Evolutionary conservation across 352 stramenopile genomes (phyloP).

Genomic region (Pythium phragmitis): DNA sequence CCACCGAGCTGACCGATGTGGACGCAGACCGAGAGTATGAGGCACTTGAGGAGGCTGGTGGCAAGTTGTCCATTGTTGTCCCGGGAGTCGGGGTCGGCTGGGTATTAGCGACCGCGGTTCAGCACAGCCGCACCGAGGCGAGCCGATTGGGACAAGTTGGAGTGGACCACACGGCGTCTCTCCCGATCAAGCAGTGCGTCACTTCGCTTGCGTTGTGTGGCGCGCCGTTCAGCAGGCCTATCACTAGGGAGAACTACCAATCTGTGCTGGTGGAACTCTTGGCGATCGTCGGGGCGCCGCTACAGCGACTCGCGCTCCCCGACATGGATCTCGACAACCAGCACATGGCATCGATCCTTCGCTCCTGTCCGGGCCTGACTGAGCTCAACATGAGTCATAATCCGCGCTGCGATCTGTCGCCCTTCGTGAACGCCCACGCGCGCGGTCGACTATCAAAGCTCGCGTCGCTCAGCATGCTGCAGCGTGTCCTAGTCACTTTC

Average conservation of each 20-base stretch:
- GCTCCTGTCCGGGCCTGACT: background rate
- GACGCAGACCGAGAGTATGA: background rate
- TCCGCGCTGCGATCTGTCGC: background rate
- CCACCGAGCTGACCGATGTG: background rate
- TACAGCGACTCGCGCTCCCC: background rate
- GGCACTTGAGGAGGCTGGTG: background rate
- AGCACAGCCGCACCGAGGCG: background rate
- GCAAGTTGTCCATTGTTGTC: slow-evolving; percentile 8
- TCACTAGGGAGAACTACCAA: background rate
- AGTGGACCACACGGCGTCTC: background rate
- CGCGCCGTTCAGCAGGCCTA: background rate
- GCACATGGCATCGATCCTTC: background rate
- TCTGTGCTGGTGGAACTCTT: background rate
- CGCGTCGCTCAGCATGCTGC: slow-evolving; percentile 1
- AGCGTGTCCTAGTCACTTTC: background rate
- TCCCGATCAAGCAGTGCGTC: background rate
- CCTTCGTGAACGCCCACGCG: background rate
- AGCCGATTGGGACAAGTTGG: background rate
- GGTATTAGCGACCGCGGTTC: background rate
- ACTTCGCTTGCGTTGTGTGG: background rate
- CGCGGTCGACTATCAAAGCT: background rate
- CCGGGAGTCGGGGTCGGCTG: background rate
- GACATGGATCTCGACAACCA: background rate
- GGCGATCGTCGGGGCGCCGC: background rate
- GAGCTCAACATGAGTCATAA: slow-evolving; percentile 1